These are phyloP conservation scores for Ambrosiella cleistominuta DNA, from an alignment of 2,329 filamentous ascomycete genomes.

Conservation along the genomic window DNA sequence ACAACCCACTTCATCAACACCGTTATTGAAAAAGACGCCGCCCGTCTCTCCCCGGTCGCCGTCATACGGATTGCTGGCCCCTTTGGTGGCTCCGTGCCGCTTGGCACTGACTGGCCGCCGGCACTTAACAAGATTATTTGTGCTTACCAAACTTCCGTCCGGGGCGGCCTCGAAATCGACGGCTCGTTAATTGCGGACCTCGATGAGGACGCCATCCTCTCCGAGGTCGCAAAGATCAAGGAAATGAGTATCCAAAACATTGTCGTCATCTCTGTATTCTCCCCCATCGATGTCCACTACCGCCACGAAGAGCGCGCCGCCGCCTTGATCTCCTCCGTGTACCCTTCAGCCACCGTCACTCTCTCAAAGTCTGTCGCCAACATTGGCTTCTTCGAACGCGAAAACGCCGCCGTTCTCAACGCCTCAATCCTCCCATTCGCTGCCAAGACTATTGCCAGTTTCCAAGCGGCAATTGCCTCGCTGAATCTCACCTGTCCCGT, in stretches of 20 bases:
- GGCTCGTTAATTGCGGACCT: slow-evolving; percentile 29
- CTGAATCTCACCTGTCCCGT: slow-evolving; percentile 35
- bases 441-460: slow-evolving; percentile 36
- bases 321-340: slow-evolving; percentile 21
- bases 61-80: slow-evolving; percentile 35
- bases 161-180: slow-evolving; percentile 35
- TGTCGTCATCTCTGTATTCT: slow-evolving; percentile 33
- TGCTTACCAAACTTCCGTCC: slow-evolving; percentile 27
- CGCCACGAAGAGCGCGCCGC: slow-evolving; percentile 31
- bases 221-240: slow-evolving; percentile 23
- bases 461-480: slow-evolving; percentile 32
- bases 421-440: slow-evolving; percentile 43
- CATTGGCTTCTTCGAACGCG: slow-evolving; percentile 39
- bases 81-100: slow-evolving; percentile 28
- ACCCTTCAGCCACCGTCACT: slow-evolving; percentile 27
- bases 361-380: slow-evolving; percentile 35
- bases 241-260: slow-evolving; percentile 28
- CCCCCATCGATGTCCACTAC: slow-evolving; percentile 32
- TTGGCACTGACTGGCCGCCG: slow-evolving; percentile 35
- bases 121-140: slow-evolving; percentile 30
- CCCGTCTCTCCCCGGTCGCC: slow-evolving; percentile 31
- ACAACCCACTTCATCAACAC: slow-evolving; percentile 43
- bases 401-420: slow-evolving; percentile 48
- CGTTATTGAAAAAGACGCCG: slow-evolving; percentile 34
- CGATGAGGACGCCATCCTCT: slow-evolving; percentile 24